phyloP scores from a whole-genome alignment of 768 basidiomycete genomes.

The Albatrellus ellisii region DNA sequence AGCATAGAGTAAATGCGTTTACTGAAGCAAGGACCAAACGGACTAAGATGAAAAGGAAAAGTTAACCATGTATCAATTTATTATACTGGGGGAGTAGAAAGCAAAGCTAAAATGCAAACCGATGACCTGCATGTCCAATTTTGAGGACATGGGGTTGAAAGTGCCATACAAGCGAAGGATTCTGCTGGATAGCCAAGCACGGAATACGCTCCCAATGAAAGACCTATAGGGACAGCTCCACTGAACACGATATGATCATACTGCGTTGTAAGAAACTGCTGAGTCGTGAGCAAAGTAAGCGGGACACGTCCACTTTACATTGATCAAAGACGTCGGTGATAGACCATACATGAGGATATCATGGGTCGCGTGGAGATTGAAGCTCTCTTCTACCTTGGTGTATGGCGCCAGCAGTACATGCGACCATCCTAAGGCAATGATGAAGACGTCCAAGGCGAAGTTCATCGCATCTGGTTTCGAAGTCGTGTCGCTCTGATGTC shows the following conservation, averaged over 20 bases:
- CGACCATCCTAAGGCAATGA: conserved; percentile 38
- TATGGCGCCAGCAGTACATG: conserved; percentile 77
- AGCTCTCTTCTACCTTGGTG: conserved; percentile 96
- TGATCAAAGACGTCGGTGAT: conserved; percentile 29
- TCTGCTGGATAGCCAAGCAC: conserved; percentile 46
- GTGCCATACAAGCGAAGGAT: conserved; percentile 28
- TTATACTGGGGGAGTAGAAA: too few species aligned
- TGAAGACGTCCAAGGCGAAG: conserved; percentile 32
- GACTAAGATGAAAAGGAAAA: conserved; percentile 29
- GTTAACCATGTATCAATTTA: too few species aligned
- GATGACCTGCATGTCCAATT: conserved; percentile 58
- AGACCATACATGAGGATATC: conserved; percentile 77
- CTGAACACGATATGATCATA: conserved; percentile 87
- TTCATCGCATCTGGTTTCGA: too few species aligned
- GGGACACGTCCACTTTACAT: conserved; percentile 15
- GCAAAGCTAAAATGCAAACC: conserved; percentile 29
- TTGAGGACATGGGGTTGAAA: conserved; percentile 34
- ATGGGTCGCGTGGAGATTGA: conserved; percentile 85
- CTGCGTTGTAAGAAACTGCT: conserved; percentile 24
- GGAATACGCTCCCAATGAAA: conserved; percentile 63
- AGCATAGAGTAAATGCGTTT: conserved; percentile 49
- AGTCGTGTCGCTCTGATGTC: too few species aligned
- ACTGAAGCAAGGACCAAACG: conserved; percentile 57
- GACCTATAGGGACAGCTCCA: conserved; percentile 83
- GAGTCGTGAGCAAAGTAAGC: conserved; percentile 1